phyloP scores from a whole-genome alignment of 306 rosid genomes.

The Lathyrus aphaca region DNA sequence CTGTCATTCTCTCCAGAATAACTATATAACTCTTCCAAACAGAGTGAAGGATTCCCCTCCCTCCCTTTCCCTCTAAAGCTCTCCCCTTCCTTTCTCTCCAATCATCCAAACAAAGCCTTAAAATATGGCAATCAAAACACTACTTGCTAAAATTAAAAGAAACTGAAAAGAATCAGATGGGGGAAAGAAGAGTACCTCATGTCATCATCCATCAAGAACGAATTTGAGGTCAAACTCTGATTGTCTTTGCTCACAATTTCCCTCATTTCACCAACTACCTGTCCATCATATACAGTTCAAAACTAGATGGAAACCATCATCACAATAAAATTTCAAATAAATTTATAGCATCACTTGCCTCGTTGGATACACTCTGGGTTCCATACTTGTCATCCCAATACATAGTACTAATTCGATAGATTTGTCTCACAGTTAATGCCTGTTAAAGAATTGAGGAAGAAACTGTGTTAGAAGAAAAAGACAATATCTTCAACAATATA shows the following conservation, averaged over 20 bases:
- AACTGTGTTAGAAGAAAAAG: slow-evolving; percentile 9
- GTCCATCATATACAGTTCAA: slow-evolving; percentile 44
- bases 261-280: slow-evolving; percentile 98
- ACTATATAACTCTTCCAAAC: neutral
- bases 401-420: slow-evolving; percentile 97
- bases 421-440: slow-evolving; percentile 95
- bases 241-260: slow-evolving; percentile 87
- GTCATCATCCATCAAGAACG: slow-evolving; percentile 95
- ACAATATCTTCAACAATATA: neutral
- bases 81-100: neutral
- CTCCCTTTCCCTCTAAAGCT: neutral
- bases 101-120: slow-evolving; percentile 2
- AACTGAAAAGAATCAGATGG: neutral
- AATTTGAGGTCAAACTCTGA: slow-evolving; percentile 85
- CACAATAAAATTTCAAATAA: slow-evolving; percentile 28
- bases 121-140: neutral
- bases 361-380: slow-evolving; percentile 97
- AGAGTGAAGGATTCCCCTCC: neutral
- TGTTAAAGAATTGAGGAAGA: slow-evolving; percentile 42
- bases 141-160: slow-evolving; percentile 13
- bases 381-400: slow-evolving; percentile 99
- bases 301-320: neutral
- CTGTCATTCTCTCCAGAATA: neutral
- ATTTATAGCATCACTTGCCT: slow-evolving; percentile 67
- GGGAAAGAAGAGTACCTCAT: slow-evolving; percentile 66